phyloP scores from a whole-genome alignment of 257 asterid genomes.

The Coffea eugenioides region DNA sequence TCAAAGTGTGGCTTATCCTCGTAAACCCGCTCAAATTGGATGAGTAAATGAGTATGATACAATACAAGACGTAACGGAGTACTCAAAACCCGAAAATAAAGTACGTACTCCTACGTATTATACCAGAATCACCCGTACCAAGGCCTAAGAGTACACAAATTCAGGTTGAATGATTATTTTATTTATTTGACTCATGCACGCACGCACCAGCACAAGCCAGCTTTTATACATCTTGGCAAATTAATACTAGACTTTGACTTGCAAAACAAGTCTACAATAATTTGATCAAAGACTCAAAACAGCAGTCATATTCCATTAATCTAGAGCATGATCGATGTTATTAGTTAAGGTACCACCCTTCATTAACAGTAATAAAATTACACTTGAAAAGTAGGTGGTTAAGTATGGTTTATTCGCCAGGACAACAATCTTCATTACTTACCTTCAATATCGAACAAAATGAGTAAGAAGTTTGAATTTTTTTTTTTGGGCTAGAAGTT shows the following conservation, averaged over 20 bases:
- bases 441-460: not conserved
- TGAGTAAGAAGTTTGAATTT: slow-evolving; percentile 7
- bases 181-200: not conserved
- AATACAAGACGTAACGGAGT: too few species aligned
- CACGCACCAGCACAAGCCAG: not conserved
- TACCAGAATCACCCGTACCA: not conserved
- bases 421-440: not conserved
- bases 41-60: too few species aligned
- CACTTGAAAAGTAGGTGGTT: slow-evolving; percentile 15
- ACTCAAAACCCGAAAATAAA: too few species aligned
- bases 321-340: not conserved
- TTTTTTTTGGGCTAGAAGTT: not conserved
- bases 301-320: slow-evolving; percentile 1
- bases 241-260: slow-evolving; percentile 1
- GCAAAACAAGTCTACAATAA: not conserved
- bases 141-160: not conserved
- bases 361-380: not conserved
- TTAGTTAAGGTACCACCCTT: not conserved
- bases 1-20: too few species aligned
- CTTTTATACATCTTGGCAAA: not conserved
- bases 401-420: not conserved
- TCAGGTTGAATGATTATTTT: not conserved
- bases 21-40: too few species aligned
- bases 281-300: not conserved
- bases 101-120: too few species aligned